Conservation (phyloP, 1,284 basidiomycete species). For the Malassezia furfur region DNA sequence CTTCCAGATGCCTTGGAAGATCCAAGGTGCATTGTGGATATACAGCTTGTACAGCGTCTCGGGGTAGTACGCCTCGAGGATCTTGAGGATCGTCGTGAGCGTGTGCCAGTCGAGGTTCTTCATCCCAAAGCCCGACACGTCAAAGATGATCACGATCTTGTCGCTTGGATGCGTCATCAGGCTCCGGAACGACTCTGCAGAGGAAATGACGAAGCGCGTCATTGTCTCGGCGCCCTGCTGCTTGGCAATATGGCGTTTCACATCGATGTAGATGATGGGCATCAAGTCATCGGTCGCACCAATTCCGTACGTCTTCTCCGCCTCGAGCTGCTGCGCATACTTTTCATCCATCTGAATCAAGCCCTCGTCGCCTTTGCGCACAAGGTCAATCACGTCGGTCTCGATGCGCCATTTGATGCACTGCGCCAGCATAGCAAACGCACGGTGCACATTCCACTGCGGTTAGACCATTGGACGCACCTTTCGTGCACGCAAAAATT, state of each 20-base stretch:
- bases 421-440: conserved; percentile 48
- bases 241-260: conserved; percentile 36
- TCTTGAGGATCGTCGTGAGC: conserved; percentile 31
- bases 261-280: conserved; percentile 46
- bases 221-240: conserved; percentile 47
- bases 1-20: conserved; percentile 49
- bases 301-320: conserved; percentile 46
- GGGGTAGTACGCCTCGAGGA: conserved; percentile 49
- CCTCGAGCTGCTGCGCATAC: conserved; percentile 46
- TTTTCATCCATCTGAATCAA: conserved; percentile 34
- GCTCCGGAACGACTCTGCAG: conserved; percentile 48
- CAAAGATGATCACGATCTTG: conserved; percentile 47
- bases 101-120: conserved; percentile 44
- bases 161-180: conserved; percentile 47
- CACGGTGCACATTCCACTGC: conserved; percentile 48
- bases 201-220: conserved; percentile 45
- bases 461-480: conserved; percentile 1
- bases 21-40: conserved; percentile 49
- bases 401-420: conserved; percentile 46
- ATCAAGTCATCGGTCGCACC: conserved; percentile 45
- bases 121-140: conserved; percentile 45
- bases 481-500: conserved; percentile 48
- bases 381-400: conserved; percentile 46
- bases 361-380: conserved; percentile 47
- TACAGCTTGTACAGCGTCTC: conserved; percentile 48